Evolutionary conservation across 805 yeast species (phyloP), one percentile per base, ranked within the genome.

Genomic region (Torulaspora franciscae): DNA sequence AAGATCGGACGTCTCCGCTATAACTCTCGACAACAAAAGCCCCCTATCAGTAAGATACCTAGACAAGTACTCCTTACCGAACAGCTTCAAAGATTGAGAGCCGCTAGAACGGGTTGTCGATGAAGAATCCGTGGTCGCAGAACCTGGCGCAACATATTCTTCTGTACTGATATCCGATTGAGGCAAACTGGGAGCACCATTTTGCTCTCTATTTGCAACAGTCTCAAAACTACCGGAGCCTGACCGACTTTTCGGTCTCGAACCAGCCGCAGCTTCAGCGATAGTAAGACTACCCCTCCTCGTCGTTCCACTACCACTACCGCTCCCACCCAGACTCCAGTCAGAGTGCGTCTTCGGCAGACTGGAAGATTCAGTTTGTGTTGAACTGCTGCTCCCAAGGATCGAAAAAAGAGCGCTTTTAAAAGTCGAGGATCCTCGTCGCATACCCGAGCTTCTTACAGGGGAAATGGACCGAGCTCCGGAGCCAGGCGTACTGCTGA

Each of bases 41-140:
- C 68, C 68, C 38, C 65, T 54, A 14, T 52, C 55, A 2, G 50
- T 36, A 8, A 62, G 46, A 45, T 62, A 62, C 30, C 58, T 52
- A 1, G 35, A 15, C 15, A 56, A 33, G 33, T 46, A 57, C 10
- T 45, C 45, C 13, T 47, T 49, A 5, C 46, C 51, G 34, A 52
- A 40, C 15, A 50, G 40, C 22, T 35, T 39, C 22, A 44, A 23
- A 23, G 45, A 35, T 22, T 27, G 33, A 17, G 40, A 33, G 6
- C 35, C 40, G 23, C 25, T 29, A n/a, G 43, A 36, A 10, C 29
- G 43, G 19, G 28, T 35, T 4, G 43, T 38, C 37, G 33, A 24
- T 10, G 47, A 40, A 5, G 47, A 44, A 27, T 19, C 35, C 6
- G 36, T 36, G 13, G 47, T 43, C 3, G 42, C 38, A 15, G 41